Conservation (phyloP, 2,329 filamentous ascomycete species). For the Xylaria sp. region DNA sequence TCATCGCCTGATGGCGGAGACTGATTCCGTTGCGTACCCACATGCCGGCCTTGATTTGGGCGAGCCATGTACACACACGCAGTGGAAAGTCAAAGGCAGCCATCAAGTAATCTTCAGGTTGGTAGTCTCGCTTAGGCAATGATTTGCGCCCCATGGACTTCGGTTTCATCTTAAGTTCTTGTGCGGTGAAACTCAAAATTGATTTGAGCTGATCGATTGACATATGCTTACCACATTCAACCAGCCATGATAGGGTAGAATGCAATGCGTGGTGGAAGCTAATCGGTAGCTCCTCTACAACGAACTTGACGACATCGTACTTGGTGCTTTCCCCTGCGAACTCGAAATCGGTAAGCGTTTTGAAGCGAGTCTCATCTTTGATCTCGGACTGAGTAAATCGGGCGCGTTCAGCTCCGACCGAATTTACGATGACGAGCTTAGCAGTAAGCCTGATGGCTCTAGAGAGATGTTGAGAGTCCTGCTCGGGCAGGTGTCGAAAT, state of each 20-base stretch:
- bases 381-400: conserved; percentile 89
- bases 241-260: conserved; percentile 94
- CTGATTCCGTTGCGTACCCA: conserved; percentile 99
- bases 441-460: conserved; percentile 78
- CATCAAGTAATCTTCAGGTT: conserved; percentile 81
- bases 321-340: conserved; percentile 70
- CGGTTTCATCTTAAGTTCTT: conserved; percentile 73
- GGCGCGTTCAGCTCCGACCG: conserved; percentile 85
- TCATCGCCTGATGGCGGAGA: conserved; percentile 91
- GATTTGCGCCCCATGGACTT: conserved; percentile 68
- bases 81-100: conserved; percentile 93
- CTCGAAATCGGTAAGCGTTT: conserved; percentile 79
- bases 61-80: conserved; percentile 93
- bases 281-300: conserved; percentile 88
- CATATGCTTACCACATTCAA: conserved; percentile 87
- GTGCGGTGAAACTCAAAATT: conserved; percentile 76
- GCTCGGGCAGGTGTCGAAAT: conserved; percentile 75
- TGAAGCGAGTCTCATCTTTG: conserved; percentile 86
- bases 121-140: conserved; percentile 66
- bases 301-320: conserved; percentile 83
- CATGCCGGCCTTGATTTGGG: conserved; percentile 98
- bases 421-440: conserved; percentile 87
- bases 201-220: conserved; percentile 71
- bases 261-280: conserved; percentile 98
- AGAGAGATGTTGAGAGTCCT: conserved; percentile 72